Evolutionary conservation across 768 basidiomycete species (phyloP), one percentile per base, ranked within the genome.

Genomic region (Boletus barrowsii): DNA sequence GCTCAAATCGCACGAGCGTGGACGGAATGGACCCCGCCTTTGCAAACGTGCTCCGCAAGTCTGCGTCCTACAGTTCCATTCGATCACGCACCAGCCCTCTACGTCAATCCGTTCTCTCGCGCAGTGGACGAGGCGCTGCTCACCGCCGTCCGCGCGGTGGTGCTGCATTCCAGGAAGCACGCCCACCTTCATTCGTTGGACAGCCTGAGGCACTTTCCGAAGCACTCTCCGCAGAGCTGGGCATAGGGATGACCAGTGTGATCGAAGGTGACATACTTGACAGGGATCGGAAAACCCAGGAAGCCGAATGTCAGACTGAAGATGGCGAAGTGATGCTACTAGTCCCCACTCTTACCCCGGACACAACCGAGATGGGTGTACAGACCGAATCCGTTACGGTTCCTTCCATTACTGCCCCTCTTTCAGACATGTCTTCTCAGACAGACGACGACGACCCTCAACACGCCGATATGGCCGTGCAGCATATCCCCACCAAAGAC

Each of bases 1-100:
- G 66, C 10, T 86, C 84, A 4, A 87, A 88, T 61, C 77, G 85
- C 35, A 81, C 81, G 7, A 89, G 86, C 61, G 80, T 90, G 5
- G 90, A 93, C 52, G 90, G 90, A 42, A 90, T 94, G 87, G 92
- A 93, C 57, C 92, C 93, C 10, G 79, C 74, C 1, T 94, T 90
- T 63, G 90, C 90, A 49, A 89, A 88, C 55, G 78, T 91, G 14
- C 81, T 93, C 42, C 82, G 82, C 51, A 84, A 85, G 39, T 71
- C 79, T 5, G 69, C 72, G 0, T 77, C 73, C 18, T 68, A 72
- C 44, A 73, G 71, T 39, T 74, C 77, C 3, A 45, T 78, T n/a
- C 69, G 67, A 3, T 78, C 79, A 33, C 66, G 75, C 51, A 73
- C 76, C 17, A 87, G 84, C 61, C 87, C 88, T 42, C 73, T 88